Evolutionary conservation across 495 filamentous ascomycete species (phyloP).

Genomic region (Trichoderma orchidacearum): DNA sequence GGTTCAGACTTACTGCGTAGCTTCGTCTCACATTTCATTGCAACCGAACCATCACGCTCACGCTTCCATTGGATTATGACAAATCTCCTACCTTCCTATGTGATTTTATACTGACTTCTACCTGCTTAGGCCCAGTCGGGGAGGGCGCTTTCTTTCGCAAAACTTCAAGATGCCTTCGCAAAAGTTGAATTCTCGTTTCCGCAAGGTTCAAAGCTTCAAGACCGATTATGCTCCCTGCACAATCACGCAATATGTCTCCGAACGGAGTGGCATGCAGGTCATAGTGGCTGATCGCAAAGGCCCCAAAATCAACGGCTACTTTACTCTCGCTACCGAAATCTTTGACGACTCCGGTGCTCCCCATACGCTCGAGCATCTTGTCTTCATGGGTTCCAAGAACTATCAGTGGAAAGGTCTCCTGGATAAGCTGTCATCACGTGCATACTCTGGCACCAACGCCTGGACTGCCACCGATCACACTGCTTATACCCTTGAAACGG

Average conservation of each 20-base stretch:
- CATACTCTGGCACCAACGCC: conserved; percentile 90
- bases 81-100: no score
- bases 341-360: conserved; percentile 92
- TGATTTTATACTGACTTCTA: background rate
- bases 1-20: no score
- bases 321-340: conserved; percentile 92
- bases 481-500: conserved; percentile 88
- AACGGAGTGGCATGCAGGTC: conserved; percentile 84
- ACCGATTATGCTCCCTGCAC: conserved; percentile 75
- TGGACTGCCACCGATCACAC: conserved; percentile 94
- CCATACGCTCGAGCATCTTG: conserved; percentile 90
- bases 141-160: background rate
- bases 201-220: conserved; percentile 68
- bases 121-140: background rate
- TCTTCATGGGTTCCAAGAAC: conserved; percentile 94
- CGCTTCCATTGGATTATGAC: no score
- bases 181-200: conserved; percentile 44
- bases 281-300: conserved; percentile 84
- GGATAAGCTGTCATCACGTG: conserved; percentile 82
- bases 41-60: no score
- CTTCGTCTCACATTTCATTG: no score
- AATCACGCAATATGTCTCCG: conserved; percentile 70
- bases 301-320: conserved; percentile 88
- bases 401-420: conserved; percentile 91
- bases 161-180: conserved; percentile 17